Evolutionary conservation across 2,329 filamentous ascomycete genomes (phyloP).

Genomic region (Xylaria sp.): DNA sequence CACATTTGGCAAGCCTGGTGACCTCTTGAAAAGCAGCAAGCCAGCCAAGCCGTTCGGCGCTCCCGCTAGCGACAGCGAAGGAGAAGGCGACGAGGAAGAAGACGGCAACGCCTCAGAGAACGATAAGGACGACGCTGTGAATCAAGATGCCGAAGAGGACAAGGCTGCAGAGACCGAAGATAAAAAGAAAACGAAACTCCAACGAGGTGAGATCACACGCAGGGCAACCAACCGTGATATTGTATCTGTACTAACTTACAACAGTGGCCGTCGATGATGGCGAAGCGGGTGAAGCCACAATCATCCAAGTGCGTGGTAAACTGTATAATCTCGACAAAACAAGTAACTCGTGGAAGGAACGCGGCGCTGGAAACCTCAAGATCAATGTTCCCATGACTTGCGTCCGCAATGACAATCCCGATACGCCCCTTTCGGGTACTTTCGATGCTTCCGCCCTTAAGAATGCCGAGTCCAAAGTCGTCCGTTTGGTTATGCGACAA

Average conservation of each 20-base stretch:
- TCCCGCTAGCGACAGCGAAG: constrained; percentile 68
- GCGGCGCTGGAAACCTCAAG: constrained; percentile 84
- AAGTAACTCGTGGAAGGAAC: constrained; percentile 85
- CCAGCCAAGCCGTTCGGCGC: constrained; percentile 81
- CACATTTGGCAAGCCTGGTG: constrained; percentile 76
- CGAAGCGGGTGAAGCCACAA: constrained; percentile 82
- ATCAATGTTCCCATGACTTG: constrained; percentile 76
- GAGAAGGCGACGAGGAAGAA: constrained; percentile 54
- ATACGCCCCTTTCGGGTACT: constrained; percentile 60
- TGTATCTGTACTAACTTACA: constrained; percentile 33
- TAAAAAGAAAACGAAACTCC: constrained; percentile 73
- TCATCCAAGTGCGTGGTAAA: constrained; percentile 82
- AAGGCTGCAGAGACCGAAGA: constrained; percentile 56
- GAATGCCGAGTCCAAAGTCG: constrained; percentile 62
- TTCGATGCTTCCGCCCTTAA: constrained; percentile 67
- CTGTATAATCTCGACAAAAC: constrained; percentile 81
- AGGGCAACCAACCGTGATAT: constrained; percentile 39
- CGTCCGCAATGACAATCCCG: constrained; percentile 65
- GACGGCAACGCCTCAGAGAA: constrained; percentile 53
- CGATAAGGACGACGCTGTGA: constrained; percentile 56
- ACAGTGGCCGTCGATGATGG: constrained; percentile 81
- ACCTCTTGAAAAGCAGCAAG: constrained; percentile 66
- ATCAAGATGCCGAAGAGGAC: constrained; percentile 53
- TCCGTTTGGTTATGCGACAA: constrained; percentile 88
- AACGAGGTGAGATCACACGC: constrained; percentile 70